Evolutionary conservation across 257 asterid species (phyloP).

Genomic region (Anisodus tanguticus): DNA sequence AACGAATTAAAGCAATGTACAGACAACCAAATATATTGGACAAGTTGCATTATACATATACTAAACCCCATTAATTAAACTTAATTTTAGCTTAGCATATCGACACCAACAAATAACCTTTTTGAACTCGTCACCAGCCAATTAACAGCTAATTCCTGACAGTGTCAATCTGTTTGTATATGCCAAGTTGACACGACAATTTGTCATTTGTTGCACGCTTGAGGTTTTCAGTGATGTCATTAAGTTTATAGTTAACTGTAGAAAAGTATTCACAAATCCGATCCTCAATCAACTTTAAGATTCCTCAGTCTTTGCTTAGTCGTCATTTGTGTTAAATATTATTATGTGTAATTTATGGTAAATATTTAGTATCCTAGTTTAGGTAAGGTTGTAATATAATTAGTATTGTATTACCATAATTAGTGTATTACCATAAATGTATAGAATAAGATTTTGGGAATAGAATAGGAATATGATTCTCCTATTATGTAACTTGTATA

Average conservation of each 20-base stretch:
- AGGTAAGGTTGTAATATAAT: too few species aligned
- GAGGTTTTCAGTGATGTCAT: background rate
- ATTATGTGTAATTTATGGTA: too few species aligned
- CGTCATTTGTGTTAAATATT: too few species aligned
- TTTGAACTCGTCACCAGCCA: background rate
- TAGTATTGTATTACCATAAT: too few species aligned
- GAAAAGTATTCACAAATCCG: background rate
- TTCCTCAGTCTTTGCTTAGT: too few species aligned
- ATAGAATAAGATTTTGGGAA: too few species aligned
- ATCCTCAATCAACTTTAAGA: background rate
- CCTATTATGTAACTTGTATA: too few species aligned
- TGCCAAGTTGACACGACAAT: background rate
- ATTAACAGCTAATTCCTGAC: conserved; percentile 13
- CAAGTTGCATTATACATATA: background rate
- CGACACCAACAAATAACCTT: background rate
- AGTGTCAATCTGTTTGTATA: background rate
- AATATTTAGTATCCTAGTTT: too few species aligned
- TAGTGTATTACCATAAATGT: too few species aligned
- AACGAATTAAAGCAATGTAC: background rate
- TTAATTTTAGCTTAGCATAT: background rate
- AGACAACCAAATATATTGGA: background rate
- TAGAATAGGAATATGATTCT: too few species aligned
- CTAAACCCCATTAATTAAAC: background rate
- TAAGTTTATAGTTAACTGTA: background rate
- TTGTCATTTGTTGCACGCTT: background rate